These are phyloP conservation scores for Fusarium sp. DNA, from an alignment of 2,329 filamentous ascomycete species.

Conservation along the genomic window DNA sequence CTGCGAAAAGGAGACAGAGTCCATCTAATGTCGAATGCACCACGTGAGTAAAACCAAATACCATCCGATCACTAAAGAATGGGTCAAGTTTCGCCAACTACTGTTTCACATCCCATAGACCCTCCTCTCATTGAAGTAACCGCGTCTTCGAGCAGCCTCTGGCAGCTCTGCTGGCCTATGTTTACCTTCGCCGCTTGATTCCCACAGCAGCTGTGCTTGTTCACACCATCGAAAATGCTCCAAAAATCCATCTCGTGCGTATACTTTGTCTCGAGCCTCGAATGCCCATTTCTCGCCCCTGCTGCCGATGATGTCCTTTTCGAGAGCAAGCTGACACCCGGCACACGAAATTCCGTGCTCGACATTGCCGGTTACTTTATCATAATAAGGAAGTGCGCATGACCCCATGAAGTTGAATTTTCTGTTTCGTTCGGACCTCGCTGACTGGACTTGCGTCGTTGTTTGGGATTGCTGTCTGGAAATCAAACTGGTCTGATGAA, in stretches of 20 bases:
- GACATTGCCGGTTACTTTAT: background rate
- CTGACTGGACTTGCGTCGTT: rapidly evolving
- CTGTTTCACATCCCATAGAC: no score
- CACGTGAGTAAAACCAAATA: rapidly evolving
- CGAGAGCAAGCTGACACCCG: background rate
- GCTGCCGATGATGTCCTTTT: background rate
- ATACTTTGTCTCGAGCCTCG: background rate
- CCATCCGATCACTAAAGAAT: background rate
- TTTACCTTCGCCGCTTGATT: background rate
- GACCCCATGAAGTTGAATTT: background rate
- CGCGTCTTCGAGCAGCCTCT: background rate
- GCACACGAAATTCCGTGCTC: background rate
- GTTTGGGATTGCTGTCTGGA: background rate
- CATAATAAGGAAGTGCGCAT: background rate
- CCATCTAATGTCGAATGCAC: rapidly evolving
- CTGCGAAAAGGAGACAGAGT: rapidly evolving
- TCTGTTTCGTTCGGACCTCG: background rate
- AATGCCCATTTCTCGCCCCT: background rate
- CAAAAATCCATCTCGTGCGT: background rate
- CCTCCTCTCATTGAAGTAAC: background rate
- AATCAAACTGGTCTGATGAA: background rate
- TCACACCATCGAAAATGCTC: background rate
- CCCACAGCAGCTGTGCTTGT: background rate
- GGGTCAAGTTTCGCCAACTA: rapidly evolving
- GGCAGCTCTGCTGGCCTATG: background rate